Percentiles rank a stretch among this genome's conserved stretches.
phyloP scores from a whole-genome alignment of 1,284 basidiomycete genomes.

The Termitomyces sp. region DNA sequence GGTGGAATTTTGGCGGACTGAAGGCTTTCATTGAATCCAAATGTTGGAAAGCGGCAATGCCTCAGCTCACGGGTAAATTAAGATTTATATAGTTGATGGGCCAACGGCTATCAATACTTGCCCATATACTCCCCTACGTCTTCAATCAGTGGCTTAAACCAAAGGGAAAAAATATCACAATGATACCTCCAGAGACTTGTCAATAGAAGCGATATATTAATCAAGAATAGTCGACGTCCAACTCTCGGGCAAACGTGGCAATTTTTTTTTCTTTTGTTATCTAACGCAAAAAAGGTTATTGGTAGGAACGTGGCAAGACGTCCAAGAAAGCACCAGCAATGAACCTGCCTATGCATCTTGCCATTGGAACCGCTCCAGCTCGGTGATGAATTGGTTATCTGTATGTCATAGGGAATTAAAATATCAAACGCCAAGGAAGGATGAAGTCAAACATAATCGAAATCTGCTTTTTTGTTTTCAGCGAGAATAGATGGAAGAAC shows the following conservation, averaged over 20 bases:
- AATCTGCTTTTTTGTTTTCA: slow-evolving; percentile 22
- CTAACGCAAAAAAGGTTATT: slow-evolving; percentile 33
- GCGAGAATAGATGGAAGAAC: slow-evolving; percentile 11
- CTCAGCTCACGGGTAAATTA: no score
- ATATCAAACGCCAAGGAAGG: slow-evolving; percentile 28
- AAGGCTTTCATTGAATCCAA: no score
- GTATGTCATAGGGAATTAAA: slow-evolving; percentile 31
- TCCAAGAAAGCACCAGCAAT: slow-evolving; percentile 27
- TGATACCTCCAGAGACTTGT: slow-evolving; percentile 18
- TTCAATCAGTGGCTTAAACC: slow-evolving; percentile 17
- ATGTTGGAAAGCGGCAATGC: no score
- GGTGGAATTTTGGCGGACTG: no score
- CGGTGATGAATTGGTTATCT: slow-evolving; percentile 25
- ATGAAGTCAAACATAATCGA: slow-evolving; percentile 27
- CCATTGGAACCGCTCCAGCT: slow-evolving; percentile 19
- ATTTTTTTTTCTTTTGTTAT: slow-evolving; percentile 25
- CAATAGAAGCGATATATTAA: slow-evolving; percentile 14
- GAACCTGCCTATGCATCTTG: slow-evolving; percentile 35
- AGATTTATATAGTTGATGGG: no score
- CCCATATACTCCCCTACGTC: slow-evolving; percentile 12
- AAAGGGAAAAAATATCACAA: slow-evolving; percentile 13
- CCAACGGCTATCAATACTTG: slow-evolving; percentile 1
- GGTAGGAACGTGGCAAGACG: slow-evolving; percentile 26
- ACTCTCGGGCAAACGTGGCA: slow-evolving; percentile 19
- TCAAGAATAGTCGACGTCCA: slow-evolving; percentile 14